Conservation (phyloP, 78 protist genomes). For the Chrysochromulina tobinii region DNA sequence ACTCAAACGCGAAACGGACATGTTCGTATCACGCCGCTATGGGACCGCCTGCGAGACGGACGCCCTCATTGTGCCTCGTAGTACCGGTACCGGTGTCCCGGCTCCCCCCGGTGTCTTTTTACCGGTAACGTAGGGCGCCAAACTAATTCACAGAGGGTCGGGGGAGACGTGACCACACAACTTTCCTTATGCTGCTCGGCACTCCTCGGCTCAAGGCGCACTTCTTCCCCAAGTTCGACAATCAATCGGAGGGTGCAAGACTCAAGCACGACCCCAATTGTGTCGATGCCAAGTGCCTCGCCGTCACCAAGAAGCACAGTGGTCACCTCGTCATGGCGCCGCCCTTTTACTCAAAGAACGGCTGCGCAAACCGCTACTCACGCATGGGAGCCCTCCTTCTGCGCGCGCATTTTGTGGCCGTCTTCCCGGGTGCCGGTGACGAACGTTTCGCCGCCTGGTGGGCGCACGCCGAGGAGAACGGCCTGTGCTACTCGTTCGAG, state of each 20-base stretch:
- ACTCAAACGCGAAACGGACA: too few species aligned
- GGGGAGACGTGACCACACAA: too few species aligned
- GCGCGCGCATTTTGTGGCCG: neutral
- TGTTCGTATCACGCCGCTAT: too few species aligned
- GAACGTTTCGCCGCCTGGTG: neutral
- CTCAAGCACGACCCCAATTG: neutral
- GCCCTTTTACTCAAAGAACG: slow-evolving; percentile 13
- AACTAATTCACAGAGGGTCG: too few species aligned
- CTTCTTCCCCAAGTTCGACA: slow-evolving; percentile 26
- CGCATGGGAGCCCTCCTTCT: neutral
- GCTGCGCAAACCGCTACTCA: neutral
- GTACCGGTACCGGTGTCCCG: too few species aligned
- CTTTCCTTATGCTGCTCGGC: too few species aligned
- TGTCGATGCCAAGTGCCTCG: neutral
- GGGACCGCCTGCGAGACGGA: too few species aligned
- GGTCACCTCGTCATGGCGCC: slow-evolving; percentile 21
- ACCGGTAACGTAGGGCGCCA: too few species aligned
- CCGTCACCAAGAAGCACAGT: neutral
- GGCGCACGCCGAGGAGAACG: neutral
- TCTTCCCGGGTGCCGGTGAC: neutral
- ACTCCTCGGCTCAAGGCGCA: neutral
- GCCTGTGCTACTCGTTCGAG: slow-evolving; percentile 16
- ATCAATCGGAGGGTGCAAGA: neutral
- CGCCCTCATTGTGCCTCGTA: too few species aligned
- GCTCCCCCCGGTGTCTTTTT: too few species aligned